A percentile compares a stretch with the other conserved stretches of the same genome.
Evolutionary conservation across 257 asterid species (phyloP).

Genomic region (Solanum chiquidenum): DNA sequence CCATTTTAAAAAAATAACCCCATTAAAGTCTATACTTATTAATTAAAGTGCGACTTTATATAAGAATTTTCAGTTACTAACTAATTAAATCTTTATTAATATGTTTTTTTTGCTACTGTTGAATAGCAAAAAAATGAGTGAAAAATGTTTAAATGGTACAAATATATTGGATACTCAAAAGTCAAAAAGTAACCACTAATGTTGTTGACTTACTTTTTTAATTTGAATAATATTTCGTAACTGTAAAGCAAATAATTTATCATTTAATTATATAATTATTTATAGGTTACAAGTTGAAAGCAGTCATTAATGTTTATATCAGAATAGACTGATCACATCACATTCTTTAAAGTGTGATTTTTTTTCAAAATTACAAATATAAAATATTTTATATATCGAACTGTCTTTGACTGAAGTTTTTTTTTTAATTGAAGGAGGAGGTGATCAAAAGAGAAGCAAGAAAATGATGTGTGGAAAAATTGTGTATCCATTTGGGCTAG

Average conservation of each 20-base stretch:
- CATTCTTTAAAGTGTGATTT: accelerated
- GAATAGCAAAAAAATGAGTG: background rate
- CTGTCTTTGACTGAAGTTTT: background rate
- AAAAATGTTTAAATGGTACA: background rate
- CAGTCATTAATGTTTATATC: background rate
- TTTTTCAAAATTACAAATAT: background rate
- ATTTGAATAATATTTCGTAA: background rate
- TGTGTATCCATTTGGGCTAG: constrained; percentile 76
- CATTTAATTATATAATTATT: background rate
- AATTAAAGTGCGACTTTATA: background rate
- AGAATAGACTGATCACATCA: background rate
- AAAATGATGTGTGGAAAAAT: constrained; percentile 28
- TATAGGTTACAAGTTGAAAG: background rate
- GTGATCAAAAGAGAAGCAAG: constrained; percentile 22
- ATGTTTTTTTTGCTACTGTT: background rate
- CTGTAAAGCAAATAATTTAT: background rate
- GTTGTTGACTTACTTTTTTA: background rate
- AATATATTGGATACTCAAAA: background rate
- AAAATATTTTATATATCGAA: background rate
- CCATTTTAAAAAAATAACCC: no score
- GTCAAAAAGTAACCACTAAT: background rate
- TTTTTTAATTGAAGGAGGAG: constrained; percentile 9
- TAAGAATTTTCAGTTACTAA: background rate
- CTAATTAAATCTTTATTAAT: background rate
- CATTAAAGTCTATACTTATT: background rate